A percentile compares a stretch with the other conserved stretches of the same genome.
These are phyloP conservation scores for Albatrellus sp. DNA, from an alignment of 1,284 basidiomycete species.

Conservation along the genomic window DNA sequence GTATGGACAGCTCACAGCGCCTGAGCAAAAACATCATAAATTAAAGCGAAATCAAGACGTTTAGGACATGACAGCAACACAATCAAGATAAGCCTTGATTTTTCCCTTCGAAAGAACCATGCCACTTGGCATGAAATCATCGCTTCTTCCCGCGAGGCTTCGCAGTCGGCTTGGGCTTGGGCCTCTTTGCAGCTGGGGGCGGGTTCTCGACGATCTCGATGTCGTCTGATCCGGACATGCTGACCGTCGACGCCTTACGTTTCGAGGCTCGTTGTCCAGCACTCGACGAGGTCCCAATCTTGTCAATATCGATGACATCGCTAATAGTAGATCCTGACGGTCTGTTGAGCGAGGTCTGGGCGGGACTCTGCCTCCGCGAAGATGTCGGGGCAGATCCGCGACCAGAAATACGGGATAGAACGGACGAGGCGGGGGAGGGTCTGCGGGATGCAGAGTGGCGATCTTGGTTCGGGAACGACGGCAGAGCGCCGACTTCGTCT, in stretches of 20 bases:
- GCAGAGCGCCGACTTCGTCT: slow-evolving; percentile 13
- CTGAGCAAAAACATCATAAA: no score
- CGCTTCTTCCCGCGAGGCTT: slow-evolving; percentile 8
- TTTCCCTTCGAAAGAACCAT: background rate
- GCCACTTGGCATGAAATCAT: background rate
- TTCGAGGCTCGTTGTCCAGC: slow-evolving; percentile 20
- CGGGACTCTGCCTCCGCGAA: slow-evolving; percentile 17
- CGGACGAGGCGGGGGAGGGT: slow-evolving; percentile 21
- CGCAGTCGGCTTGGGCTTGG: slow-evolving; percentile 4
- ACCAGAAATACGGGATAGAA: slow-evolving; percentile 17
- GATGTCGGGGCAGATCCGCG: slow-evolving; percentile 14
- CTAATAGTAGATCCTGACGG: slow-evolving; percentile 21
- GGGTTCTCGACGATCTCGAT: slow-evolving; percentile 42
- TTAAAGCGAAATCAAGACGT: no score
- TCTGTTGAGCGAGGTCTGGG: slow-evolving; percentile 23
- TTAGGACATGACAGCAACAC: no score
- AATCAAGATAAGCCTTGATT: no score
- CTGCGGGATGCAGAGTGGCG: slow-evolving; percentile 13
- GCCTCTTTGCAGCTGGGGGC: slow-evolving; percentile 13
- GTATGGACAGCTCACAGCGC: no score
- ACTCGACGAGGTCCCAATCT: slow-evolving; percentile 12
- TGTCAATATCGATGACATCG: slow-evolving; percentile 21
- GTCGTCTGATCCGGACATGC: slow-evolving; percentile 35
- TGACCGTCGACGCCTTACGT: slow-evolving; percentile 28
- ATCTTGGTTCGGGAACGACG: slow-evolving; percentile 8